phyloP scores from a whole-genome alignment of 192 early-diverging fungal genomes.

The Backusella psychrophila region DNA sequence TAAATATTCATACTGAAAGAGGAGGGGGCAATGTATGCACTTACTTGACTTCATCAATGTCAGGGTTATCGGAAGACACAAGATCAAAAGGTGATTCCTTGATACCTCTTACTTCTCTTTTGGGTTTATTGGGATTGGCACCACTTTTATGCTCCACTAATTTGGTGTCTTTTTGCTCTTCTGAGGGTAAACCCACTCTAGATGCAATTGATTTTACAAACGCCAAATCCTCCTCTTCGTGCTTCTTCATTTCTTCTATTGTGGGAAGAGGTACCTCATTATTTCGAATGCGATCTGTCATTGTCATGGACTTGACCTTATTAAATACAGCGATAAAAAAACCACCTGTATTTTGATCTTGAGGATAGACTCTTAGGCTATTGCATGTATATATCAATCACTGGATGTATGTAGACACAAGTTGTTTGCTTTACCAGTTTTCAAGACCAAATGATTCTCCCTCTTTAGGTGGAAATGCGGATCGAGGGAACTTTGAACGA shows the following conservation, averaged over 20 bases:
- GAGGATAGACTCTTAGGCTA: slow-evolving; percentile 89
- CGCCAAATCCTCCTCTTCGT: slow-evolving; percentile 21
- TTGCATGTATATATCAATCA: slow-evolving; percentile 9
- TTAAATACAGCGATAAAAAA: slow-evolving; percentile 97
- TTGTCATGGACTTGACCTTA: slow-evolving; percentile 75
- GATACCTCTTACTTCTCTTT: slow-evolving; percentile 41
- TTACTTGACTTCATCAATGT: slow-evolving; percentile 49
- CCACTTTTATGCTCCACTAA: background rate
- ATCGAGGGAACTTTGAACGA: slow-evolving; percentile 48
- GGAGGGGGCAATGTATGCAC: no score
- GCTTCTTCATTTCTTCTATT: slow-evolving; percentile 17
- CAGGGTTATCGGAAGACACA: slow-evolving; percentile 54
- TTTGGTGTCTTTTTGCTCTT: slow-evolving; percentile 7
- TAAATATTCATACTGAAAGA: background rate
- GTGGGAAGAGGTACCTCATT: background rate
- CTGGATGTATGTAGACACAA: background rate
- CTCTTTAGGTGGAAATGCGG: slow-evolving; percentile 62
- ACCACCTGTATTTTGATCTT: slow-evolving; percentile 93
- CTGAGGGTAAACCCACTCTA: slow-evolving; percentile 1
- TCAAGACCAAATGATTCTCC: slow-evolving; percentile 50
- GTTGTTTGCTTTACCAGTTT: background rate
- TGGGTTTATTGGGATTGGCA: slow-evolving; percentile 35
- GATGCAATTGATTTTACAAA: background rate
- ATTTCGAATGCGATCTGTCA: slow-evolving; percentile 38
- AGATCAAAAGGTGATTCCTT: slow-evolving; percentile 90